Evolutionary conservation across 2,329 filamentous ascomycete species (phyloP), one percentile per base, ranked within the genome.

Genomic region (Fusarium sp.): DNA sequence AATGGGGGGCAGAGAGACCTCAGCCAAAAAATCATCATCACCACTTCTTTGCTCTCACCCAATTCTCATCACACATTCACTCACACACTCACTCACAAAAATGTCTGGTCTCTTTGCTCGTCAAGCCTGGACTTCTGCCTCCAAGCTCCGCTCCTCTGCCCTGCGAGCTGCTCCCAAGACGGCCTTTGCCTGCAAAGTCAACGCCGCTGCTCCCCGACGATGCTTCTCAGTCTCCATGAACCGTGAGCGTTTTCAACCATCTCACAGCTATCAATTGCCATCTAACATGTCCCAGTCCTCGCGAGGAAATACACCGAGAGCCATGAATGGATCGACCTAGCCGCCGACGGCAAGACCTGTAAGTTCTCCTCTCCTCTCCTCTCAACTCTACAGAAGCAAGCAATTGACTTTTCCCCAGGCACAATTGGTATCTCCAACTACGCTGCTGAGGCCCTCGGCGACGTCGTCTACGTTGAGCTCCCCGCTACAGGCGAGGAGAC

Each of bases 401-500:
- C 5, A 26, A 35, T 26, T 66, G 5, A 51, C 46, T 8, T 2
- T 42, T 8, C 19, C 3, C 4, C 85, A 59, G 91, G 91, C 83
- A 85, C 81, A 35, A 80, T 86, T 67, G 93, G 93, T 46, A 93
- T 97, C 76, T 92, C 91, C 50, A 82, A 87, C 66, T 95, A 94
- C 81, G 93, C 93, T 11, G 91, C 92, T 52, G 85, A 92, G 68
- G 88, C 90, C 46, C 89, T 97, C 60, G 93, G 93, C 68, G 93
- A 97, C 72, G 91, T 96, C 44, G 92, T 97, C 72, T 97, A 89
- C 79, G 91, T 96, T 68, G 93, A 97, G 81, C 88, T 96, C 15
- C 92, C 92, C 19, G 81, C 86, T 52, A 74, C 81, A 45, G 89
- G 86, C 63, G 81, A 87, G 65, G 84, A 89, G 67, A 83, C 93